These are phyloP conservation scores for Dioscorea dumetorum DNA, from an alignment of 106 monocot genomes.

Conservation along the genomic window DNA sequence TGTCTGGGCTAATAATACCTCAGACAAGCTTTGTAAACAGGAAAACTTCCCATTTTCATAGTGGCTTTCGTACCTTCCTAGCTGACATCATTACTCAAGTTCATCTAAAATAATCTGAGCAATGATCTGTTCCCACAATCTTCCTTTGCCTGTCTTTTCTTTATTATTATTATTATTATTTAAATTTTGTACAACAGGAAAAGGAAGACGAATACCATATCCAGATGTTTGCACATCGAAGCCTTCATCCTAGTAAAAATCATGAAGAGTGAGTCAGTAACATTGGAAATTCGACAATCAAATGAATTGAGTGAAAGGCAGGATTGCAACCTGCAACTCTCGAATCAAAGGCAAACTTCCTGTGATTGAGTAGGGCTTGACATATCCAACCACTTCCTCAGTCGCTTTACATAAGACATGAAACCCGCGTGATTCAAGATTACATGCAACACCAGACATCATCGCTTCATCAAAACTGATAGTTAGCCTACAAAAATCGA, in stretches of 20 bases:
- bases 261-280: neutral
- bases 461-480: constrained; percentile 67
- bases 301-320: neutral
- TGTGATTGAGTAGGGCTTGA: constrained; percentile 93
- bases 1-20: neutral
- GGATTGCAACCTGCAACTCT: constrained; percentile 69
- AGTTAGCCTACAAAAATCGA: constrained; percentile 37
- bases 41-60: neutral
- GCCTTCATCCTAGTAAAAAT: constrained; percentile 64
- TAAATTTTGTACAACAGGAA: no score
- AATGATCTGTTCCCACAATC: no score
- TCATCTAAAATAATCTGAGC: no score
- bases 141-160: no score
- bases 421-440: constrained; percentile 80
- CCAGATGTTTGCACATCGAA: constrained; percentile 96
- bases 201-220: constrained; percentile 44
- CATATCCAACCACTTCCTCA: constrained; percentile 75
- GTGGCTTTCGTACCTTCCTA: neutral
- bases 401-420: constrained; percentile 92
- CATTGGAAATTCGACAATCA: neutral
- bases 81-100: no score
- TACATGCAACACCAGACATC: constrained; percentile 82
- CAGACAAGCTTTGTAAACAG: neutral
- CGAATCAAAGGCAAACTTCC: constrained; percentile 93
- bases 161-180: no score